Evolutionary conservation across 176 grass and related monocot genomes (phyloP).

Genomic region (Hyparrhenia diplandra): DNA sequence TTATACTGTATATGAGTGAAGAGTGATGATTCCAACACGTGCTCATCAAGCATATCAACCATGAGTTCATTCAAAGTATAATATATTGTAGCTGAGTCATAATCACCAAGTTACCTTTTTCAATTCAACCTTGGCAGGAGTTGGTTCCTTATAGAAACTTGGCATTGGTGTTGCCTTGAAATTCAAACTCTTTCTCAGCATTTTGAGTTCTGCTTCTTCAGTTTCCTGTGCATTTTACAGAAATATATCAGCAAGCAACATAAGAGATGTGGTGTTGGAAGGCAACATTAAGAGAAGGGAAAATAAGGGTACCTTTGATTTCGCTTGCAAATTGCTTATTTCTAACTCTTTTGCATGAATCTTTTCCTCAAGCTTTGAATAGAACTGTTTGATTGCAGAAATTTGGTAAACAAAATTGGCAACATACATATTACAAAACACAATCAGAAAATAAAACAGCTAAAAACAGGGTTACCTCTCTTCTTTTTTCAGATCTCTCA

Average conservation of each 20-base stretch:
- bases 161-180: slow-evolving; percentile 73
- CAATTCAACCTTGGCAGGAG: slow-evolving; percentile 50
- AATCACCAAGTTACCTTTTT: slow-evolving; percentile 43
- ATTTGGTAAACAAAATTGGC: slow-evolving; percentile 3
- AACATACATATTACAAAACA: slow-evolving; percentile 14
- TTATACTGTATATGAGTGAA: not conserved
- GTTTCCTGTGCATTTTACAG: slow-evolving; percentile 43
- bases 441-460: not conserved
- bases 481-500: slow-evolving; percentile 65
- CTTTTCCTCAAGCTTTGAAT: slow-evolving; percentile 69
- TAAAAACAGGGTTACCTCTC: slow-evolving; percentile 35
- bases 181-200: slow-evolving; percentile 59
- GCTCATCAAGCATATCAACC: not conserved
- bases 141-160: slow-evolving; percentile 58
- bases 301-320: slow-evolving; percentile 43
- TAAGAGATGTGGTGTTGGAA: not conserved
- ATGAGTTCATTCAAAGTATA: slow-evolving; percentile 24
- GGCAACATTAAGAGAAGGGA: not conserved
- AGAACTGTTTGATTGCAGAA: slow-evolving; percentile 40
- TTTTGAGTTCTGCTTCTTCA: slow-evolving; percentile 68
- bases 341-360: slow-evolving; percentile 60
- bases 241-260: slow-evolving; percentile 13
- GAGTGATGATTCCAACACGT: not conserved
- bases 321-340: slow-evolving; percentile 55
- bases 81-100: not conserved